Percentiles rank a stretch among this genome's conserved stretches.
Evolutionary conservation across 1,284 basidiomycete genomes (phyloP).

Genomic region (Melampsora americana): DNA sequence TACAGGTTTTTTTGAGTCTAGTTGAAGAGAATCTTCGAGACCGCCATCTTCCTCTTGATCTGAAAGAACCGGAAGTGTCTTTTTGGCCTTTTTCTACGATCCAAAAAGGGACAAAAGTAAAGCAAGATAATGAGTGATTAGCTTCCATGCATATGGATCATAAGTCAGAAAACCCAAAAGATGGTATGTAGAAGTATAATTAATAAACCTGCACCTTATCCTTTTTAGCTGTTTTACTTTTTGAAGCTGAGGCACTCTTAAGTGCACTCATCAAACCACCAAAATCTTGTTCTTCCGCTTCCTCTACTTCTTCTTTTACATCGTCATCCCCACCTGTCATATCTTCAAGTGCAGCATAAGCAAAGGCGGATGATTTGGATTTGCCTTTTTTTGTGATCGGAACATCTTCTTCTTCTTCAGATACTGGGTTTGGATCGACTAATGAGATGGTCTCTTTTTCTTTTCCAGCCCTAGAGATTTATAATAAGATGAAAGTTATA

Average conservation of each 20-base stretch:
- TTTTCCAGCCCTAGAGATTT: constrained; percentile 10
- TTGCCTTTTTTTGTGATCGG: not conserved
- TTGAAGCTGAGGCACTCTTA: constrained; percentile 9
- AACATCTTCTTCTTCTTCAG: constrained; percentile 6
- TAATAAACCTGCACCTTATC: constrained; percentile 20
- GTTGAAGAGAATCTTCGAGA: not conserved
- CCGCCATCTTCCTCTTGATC: not conserved
- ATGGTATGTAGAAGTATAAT: not conserved
- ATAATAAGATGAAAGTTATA: not conserved
- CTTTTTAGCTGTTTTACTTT: constrained; percentile 18
- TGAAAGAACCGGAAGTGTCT: not conserved
- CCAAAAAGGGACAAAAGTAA: not conserved
- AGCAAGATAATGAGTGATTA: not conserved
- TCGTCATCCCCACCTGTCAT: constrained; percentile 7
- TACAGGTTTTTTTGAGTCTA: not conserved
- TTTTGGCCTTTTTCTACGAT: constrained; percentile 3
- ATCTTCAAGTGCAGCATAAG: not conserved
- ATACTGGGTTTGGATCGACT: not conserved
- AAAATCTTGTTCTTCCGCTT: constrained; percentile 18
- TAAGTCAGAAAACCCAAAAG: not conserved
- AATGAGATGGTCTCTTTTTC: constrained; percentile 15
- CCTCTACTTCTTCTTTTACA: not conserved
- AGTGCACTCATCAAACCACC: constrained; percentile 37
- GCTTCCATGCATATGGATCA: not conserved
- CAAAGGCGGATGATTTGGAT: constrained; percentile 24